Conservation (phyloP, 2,329 filamentous ascomycete genomes). For the Penicillium polonicum region DNA sequence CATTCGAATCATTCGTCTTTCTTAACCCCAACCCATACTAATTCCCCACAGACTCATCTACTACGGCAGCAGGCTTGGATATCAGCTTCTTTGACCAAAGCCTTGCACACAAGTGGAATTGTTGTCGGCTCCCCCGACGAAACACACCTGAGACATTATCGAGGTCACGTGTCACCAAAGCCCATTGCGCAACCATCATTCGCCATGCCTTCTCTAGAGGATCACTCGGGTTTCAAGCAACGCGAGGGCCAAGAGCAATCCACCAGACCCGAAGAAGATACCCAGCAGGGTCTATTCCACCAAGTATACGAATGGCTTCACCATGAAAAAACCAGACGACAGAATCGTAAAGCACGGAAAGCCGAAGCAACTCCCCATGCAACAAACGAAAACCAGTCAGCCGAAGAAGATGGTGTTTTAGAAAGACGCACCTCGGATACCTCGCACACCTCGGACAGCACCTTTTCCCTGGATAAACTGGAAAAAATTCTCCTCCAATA, state of each 20-base stretch:
- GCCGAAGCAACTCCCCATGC: constrained; percentile 43
- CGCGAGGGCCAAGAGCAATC: constrained; percentile 29
- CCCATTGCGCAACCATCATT: constrained; percentile 28
- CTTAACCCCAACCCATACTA: constrained; percentile 20
- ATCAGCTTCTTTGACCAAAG: constrained; percentile 26
- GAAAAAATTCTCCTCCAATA: constrained; percentile 64
- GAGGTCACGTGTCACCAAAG: constrained; percentile 28
- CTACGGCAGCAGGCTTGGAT: constrained; percentile 29
- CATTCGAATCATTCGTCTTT: constrained; percentile 10
- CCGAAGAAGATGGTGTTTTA: constrained; percentile 26
- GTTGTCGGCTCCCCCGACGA: constrained; percentile 20
- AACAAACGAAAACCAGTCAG: constrained; percentile 26
- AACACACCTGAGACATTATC: constrained; percentile 29
- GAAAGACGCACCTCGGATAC: constrained; percentile 52
- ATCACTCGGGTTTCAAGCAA: constrained; percentile 30
- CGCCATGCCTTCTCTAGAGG: constrained; percentile 28
- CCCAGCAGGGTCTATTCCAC: constrained; percentile 54
- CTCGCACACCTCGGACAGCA: constrained; percentile 66
- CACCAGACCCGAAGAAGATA: constrained; percentile 32
- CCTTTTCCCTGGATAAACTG: constrained; percentile 73
- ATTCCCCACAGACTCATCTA: constrained; percentile 28
- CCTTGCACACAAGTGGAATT: constrained; percentile 20
- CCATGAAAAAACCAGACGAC: constrained; percentile 69
- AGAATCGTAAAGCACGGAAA: constrained; percentile 53
- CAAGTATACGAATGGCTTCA: constrained; percentile 84